Base-by-base conservation (phyloP, 306 rosid species). In the Vicia villosa region DNA sequence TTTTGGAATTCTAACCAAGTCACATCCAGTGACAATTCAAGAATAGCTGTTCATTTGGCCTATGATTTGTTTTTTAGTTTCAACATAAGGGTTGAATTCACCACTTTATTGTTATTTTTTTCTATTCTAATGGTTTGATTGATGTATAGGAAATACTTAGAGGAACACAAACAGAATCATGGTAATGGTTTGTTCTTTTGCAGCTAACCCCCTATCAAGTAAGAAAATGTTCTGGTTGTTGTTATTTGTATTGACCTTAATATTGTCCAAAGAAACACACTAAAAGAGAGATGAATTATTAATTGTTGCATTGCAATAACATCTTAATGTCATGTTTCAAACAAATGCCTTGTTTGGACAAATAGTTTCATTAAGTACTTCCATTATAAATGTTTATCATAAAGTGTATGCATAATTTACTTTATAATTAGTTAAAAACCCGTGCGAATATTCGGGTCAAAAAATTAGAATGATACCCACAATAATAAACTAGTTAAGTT, bases 41-140 rank as follows among this genome's bases (percentile, higher is more conserved):
- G 54, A 50, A 42, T 70, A 65, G 38, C 10, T 34, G 56, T 47
- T 63, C 20, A 46, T 67, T 20, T 38, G 60, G 20, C 63, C 66
- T 6, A 8, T 63, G 77, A 72, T 75, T 77, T 41, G 68, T 68
- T 66, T 6, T 45, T 17, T 58, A 47, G 37, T 40, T 68, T 42
- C 49, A 51, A 24, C 43, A 21, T 74, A 40, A 47, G 72, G 20
- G 21, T 67, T 68, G 80, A 66, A 70, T 70, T 70, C 57, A 43
- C 46, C 69, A 13, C 68, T 38, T 15, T 47, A 42, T 77, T 74
- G 79, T 59, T 59, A 49, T 60, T 32, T 32, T 32, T 6, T 2
- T 1, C 8, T 7, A 7, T 34, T 64, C 19, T 79, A 74, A 37
- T 73, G 49, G 38, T 51, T 36, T 61, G 61, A 42, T 66, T 32